Evolutionary conservation across 148 eudicot genomes (phyloP), one percentile per base, ranked within the genome.

Genomic region (Gaultheria prostrata): DNA sequence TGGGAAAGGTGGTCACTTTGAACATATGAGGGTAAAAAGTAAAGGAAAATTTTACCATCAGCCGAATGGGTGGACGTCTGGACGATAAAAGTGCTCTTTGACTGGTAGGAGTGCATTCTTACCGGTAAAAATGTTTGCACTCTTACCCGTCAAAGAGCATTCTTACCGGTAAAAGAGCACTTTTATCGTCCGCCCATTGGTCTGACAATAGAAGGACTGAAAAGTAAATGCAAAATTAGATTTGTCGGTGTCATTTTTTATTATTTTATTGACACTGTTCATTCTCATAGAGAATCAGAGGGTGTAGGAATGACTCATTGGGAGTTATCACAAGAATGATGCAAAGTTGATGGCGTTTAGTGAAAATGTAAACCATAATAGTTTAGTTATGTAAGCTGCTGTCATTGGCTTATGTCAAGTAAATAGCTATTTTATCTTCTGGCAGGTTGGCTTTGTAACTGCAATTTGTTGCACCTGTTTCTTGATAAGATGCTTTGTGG

Each of bases 391-490:
- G 6, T n/a, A 24, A 11, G 39, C 6, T 39, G 3, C 15, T 45
- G 54, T 53, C n/a, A 35, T 82, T 82, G 32, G 56, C 30, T 57
- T 53, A 12, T 24, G 53, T 24, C 21, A 73, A 82, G 35, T 54
- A 15, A 56, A 75, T 33, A 46, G n/a, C 53, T 26, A 54, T 32
- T 35, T 17, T 15, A 70, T n/a, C 76, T 11, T 35, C n/a, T 79
- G 80, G 72, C 90, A 93, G 95, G 95, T 93, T 45, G 93, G 95
- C 71, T 85, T 77, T 57, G 91, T 93, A 54, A 91, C 93, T 8
- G 89, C 83, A 70, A 87, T 91, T 79, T 91, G 95, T 86, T 93
- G 90, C 86, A 89, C 92, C 72, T 91, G 95, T 86, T 93, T 93
- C 87, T 51, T 93, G 69, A 87, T 89, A 61, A 84, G 91, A 89